Percentiles rank a stretch among this genome's conserved stretches.
Evolutionary conservation across 2,329 filamentous ascomycete genomes (phyloP).

Genomic region (Plectosphaerella plurivora): DNA sequence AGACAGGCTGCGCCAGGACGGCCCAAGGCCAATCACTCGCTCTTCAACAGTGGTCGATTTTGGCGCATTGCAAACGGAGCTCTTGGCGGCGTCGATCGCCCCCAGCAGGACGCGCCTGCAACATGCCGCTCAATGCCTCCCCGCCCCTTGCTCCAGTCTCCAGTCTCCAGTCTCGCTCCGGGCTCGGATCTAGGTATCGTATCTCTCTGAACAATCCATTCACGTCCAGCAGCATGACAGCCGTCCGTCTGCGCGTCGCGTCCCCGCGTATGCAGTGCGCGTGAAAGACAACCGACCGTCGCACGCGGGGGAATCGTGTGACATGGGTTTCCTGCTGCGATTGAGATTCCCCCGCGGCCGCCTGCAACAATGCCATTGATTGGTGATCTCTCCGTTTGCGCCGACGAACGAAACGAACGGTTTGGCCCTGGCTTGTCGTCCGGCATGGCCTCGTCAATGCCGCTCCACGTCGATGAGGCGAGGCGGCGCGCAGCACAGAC

Average conservation of each 20-base stretch:
- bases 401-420: slow-evolving; percentile 6
- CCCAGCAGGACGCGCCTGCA: background rate
- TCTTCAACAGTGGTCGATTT: no score
- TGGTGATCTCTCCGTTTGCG: slow-evolving; percentile 13
- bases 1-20: no score
- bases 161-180: no score
- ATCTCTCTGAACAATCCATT: no score
- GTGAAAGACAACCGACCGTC: no score
- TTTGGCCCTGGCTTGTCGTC: slow-evolving; percentile 11
- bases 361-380: slow-evolving; percentile 12
- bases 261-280: no score
- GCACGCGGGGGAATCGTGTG: no score
- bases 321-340: background rate
- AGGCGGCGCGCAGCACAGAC: slow-evolving; percentile 3
- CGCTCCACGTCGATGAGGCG: background rate
- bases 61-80: background rate
- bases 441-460: slow-evolving; percentile 8
- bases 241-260: no score
- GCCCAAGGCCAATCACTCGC: no score
- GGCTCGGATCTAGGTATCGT: no score
- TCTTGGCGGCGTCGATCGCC: background rate
- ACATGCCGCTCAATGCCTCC: background rate
- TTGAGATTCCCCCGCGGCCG: slow-evolving; percentile 2
- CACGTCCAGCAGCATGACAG: no score
- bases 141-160: no score